Conservation (phyloP, 176 grass and related monocot genomes). For the Dactylis glomerata region DNA sequence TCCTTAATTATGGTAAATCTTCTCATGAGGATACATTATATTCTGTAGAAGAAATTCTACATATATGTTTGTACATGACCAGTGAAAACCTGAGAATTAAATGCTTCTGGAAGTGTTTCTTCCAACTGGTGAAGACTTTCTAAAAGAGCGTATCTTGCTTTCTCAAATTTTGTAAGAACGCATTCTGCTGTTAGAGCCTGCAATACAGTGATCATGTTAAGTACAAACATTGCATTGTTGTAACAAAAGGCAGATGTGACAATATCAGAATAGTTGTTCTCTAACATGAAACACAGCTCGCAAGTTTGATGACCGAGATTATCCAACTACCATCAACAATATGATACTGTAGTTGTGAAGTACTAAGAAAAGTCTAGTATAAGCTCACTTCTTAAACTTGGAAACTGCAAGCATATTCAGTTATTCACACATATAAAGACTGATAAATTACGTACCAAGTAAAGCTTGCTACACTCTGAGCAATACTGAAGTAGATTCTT, state of each 20-base stretch:
- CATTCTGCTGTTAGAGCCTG: constrained; percentile 68
- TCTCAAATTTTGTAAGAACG: constrained; percentile 66
- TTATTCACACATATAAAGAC: neutral
- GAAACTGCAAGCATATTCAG: neutral
- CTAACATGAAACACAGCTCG: neutral
- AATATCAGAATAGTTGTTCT: constrained; percentile 1
- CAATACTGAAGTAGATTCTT: constrained; percentile 73
- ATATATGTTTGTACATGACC: constrained; percentile 5
- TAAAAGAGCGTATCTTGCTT: constrained; percentile 65
- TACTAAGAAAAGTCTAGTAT: neutral
- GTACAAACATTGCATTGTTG: neutral
- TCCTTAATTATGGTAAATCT: neutral
- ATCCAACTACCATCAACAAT: neutral
- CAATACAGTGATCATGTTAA: neutral
- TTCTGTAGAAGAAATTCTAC: constrained; percentile 1
- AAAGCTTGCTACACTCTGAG: constrained; percentile 88
- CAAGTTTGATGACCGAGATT: neutral
- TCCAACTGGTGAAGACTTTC: constrained; percentile 65
- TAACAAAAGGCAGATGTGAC: neutral
- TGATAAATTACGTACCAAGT: constrained; percentile 55
- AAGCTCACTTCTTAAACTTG: constrained; percentile 4
- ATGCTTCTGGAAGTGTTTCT: constrained; percentile 51
- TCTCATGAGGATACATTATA: neutral
- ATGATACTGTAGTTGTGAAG: neutral
- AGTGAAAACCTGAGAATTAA: constrained; percentile 55